A percentile compares a stretch with the other conserved stretches of the same genome.
phyloP scores from a whole-genome alignment of 306 rosid species.

The Hippophae gyantsensis region DNA sequence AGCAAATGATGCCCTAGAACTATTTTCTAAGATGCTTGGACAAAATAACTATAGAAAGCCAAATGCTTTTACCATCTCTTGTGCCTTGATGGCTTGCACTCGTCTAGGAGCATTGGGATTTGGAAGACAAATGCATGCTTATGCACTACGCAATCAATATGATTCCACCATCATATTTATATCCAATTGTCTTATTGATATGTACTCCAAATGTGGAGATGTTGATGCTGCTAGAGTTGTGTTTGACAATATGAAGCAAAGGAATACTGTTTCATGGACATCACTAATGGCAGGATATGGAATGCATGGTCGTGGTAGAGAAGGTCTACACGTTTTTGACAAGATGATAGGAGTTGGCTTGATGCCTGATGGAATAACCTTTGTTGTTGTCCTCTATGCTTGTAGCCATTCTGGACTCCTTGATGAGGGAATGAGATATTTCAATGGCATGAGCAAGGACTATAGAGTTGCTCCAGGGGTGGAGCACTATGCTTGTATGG shows the following conservation, averaged over 20 bases:
- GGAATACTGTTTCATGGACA: constrained; percentile 79
- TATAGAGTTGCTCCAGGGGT: constrained; percentile 57
- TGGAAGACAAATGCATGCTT: constrained; percentile 64
- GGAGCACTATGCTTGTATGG: constrained; percentile 86
- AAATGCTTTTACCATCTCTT: constrained; percentile 73
- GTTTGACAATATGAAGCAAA: constrained; percentile 45
- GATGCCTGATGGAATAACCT: constrained; percentile 60
- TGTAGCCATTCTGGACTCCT: constrained; percentile 81
- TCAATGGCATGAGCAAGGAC: constrained; percentile 44
- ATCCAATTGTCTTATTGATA: constrained; percentile 70
- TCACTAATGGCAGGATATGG: constrained; percentile 71
- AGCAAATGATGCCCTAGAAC: constrained; percentile 63
- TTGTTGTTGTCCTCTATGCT: constrained; percentile 72
- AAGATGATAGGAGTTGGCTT: constrained; percentile 44
- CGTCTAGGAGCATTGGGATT: constrained; percentile 57
- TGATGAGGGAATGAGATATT: constrained; percentile 54
- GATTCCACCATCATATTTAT: constrained; percentile 44
- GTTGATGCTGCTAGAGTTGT: constrained; percentile 54
- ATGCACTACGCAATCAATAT: constrained; percentile 40
- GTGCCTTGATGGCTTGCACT: constrained; percentile 84
- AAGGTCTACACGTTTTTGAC: constrained; percentile 52
- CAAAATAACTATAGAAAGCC: constrained; percentile 37
- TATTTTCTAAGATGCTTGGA: constrained; percentile 59
- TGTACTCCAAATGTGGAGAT: constrained; percentile 86
- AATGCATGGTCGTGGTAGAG: constrained; percentile 80